Base-by-base conservation (phyloP, 345 rosid genomes). In the Acer negundo region DNA sequence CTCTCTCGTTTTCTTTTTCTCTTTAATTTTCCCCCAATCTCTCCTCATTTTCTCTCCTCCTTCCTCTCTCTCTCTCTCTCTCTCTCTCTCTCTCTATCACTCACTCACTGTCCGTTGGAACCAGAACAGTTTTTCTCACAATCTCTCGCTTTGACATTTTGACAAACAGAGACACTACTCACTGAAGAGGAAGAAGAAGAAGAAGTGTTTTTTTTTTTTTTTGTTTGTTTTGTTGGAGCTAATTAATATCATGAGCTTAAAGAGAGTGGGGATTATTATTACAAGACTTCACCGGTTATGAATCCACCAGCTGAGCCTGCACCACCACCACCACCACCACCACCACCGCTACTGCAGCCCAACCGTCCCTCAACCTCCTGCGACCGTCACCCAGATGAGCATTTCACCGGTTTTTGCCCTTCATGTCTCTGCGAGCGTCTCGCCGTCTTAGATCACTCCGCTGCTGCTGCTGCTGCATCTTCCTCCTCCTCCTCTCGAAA, bases 371-470 rank as follows among this genome's bases (percentile, higher is more conserved):
- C 95, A 22, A 90, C 97, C 40, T 96, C 97, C 56, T 97, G 99
- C 67, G 90, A 85, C 70, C 89, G 93, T 46, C 99, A 94, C 76
- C 98, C 98, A 0, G 92, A 93, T 6, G 97, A 92, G 85, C 85
- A 86, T 12, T 97, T 91, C 90, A 92, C 97, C 20, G 93, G 97
- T 62, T 97, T 97, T 72, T 97, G 98, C 81, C 98, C 99, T 66
- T 87, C 90, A 81, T 97, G 98, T 83, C 98, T 97, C 87, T 97
- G 91, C 87, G 95, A 97, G 62, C 99, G 99, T 49, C 98, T 97
- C 72, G 84, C 94, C 72, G 85, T 85, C 47, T 84, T 97, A 81
- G 93, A 97, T 58, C 94, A 81, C 68, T 79, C 87, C 63, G 62
- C 86, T 31, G 68, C 79, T 0, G 72, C 65, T 28, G 2, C 75